Evolutionary conservation across 202 grass and related monocot species (phyloP).

Genomic region (Alloteropsis angusta): DNA sequence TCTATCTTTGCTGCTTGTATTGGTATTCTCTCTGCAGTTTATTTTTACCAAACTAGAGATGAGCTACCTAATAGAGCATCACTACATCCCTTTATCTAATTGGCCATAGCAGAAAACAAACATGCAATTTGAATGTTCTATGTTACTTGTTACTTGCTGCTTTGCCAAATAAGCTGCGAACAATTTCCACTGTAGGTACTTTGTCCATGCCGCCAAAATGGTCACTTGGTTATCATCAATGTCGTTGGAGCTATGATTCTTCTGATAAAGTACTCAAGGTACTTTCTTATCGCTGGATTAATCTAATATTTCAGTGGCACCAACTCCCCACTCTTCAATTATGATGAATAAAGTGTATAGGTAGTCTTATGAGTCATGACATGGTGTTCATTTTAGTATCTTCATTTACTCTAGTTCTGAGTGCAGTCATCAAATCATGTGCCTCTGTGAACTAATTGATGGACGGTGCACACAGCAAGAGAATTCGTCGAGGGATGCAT

Average conservation of each 20-base stretch:
- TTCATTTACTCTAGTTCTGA: not conserved
- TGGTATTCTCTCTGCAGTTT: not conserved
- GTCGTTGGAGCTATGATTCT: slow-evolving; percentile 90
- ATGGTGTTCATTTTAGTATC: not conserved
- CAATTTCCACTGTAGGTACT: slow-evolving; percentile 46
- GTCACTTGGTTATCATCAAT: slow-evolving; percentile 96
- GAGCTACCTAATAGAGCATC: not conserved
- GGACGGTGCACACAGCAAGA: not conserved
- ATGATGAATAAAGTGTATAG: slow-evolving; percentile 13
- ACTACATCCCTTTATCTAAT: slow-evolving; percentile 5
- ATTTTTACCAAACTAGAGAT: not conserved
- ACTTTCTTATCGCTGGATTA: slow-evolving; percentile 8
- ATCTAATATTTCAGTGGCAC: not conserved
- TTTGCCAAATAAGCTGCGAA: not conserved
- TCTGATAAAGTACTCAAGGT: slow-evolving; percentile 85
- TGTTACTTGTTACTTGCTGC: not conserved
- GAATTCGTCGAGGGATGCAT: not conserved
- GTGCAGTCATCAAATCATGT: not conserved
- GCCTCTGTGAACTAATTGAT: not conserved
- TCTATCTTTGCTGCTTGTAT: not conserved
- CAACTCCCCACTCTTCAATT: not conserved
- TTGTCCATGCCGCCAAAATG: slow-evolving; percentile 93
- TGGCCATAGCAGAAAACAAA: not conserved
- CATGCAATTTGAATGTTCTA: slow-evolving; percentile 3
- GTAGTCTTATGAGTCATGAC: not conserved